Conservation (phyloP, 1,284 basidiomycete species). For the Tylopilus sp. region DNA sequence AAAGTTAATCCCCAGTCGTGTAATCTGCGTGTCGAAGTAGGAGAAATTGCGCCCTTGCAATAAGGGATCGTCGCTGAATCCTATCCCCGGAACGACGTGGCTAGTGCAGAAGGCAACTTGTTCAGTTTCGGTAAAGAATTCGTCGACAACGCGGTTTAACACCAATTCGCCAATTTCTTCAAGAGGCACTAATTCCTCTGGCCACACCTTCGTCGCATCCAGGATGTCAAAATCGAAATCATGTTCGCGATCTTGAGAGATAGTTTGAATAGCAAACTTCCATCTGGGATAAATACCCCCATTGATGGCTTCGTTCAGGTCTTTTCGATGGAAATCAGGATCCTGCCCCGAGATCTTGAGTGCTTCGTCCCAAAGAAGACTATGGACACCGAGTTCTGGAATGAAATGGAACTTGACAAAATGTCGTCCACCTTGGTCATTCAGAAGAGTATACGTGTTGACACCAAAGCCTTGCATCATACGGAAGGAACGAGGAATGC, state of each 20-base stretch:
- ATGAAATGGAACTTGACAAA: constrained; percentile 87
- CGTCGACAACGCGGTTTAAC: constrained; percentile 61
- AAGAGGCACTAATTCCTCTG: constrained; percentile 71
- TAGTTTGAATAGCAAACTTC: constrained; percentile 73
- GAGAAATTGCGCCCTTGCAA: constrained; percentile 82
- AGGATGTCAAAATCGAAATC: constrained; percentile 79
- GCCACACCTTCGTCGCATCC: constrained; percentile 82
- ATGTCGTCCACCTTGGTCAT: constrained; percentile 56
- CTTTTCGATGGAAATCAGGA: constrained; percentile 78
- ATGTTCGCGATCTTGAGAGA: constrained; percentile 63
- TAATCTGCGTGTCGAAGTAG: constrained; percentile 77
- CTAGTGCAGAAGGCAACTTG: constrained; percentile 80
- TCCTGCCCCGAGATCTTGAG: constrained; percentile 78
- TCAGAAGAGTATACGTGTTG: constrained; percentile 73
- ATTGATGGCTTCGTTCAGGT: constrained; percentile 72
- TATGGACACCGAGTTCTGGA: constrained; percentile 77
- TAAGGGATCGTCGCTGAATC: constrained; percentile 75
- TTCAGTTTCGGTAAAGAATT: constrained; percentile 81
- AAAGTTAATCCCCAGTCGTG: constrained; percentile 70
- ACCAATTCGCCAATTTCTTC: constrained; percentile 72
- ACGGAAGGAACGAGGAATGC: constrained; percentile 72
- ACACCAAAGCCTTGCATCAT: constrained; percentile 88
- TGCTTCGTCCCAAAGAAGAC: constrained; percentile 82
- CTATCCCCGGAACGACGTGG: constrained; percentile 79
- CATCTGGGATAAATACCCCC: constrained; percentile 66